Evolutionary conservation across 2,329 filamentous ascomycete species (phyloP), one percentile per base, ranked within the genome.

Genomic region (Aspergillus uvarum): DNA sequence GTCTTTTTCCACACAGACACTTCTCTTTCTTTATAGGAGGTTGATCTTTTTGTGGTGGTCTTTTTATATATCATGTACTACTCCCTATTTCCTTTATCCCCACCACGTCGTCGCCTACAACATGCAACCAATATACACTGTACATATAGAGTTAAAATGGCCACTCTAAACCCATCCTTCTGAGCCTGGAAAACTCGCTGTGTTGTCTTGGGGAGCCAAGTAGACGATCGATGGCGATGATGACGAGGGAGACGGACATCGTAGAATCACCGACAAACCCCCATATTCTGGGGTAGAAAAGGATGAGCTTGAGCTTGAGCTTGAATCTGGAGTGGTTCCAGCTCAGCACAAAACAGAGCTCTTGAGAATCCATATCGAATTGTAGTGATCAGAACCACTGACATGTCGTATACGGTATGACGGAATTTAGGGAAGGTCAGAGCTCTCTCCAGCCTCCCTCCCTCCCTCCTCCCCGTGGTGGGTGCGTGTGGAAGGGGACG

Each of bases 91-190:
- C 51, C 57, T 38, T 58, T 58, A 62, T 55, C 57, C 54, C 58
- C 56, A 59, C 61, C 61, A 58, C 51, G 59, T 63, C 54, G 53
- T 65, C 67, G 63, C 65, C 65, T 66, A 66, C 62, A 63, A 65
- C 38, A 44, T 44, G 14, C 53, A 59, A 57, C 58, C 49, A 69
- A 65, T 70, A 65, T 70, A 67, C 65, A 67, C 61, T 70, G 68
- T 70, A 70, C 68, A 68, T 70, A 69, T 70, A 69, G 67, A 70
- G 63, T 65, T 63, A 68, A 69, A 69, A 68, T 67, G 67, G 65
- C 67, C 67, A 69, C 67, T 68, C 58, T 60, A 63, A 62, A 55
- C 52, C 59, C 57, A 42, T 32, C 21, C 44, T 35, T 11, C 51
- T 22, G 29, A 22, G 22, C 31, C 31, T 24, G 42, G 3, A 21